Conservation (phyloP, 1,284 basidiomycete species). For the Retiboletus fuscus region DNA sequence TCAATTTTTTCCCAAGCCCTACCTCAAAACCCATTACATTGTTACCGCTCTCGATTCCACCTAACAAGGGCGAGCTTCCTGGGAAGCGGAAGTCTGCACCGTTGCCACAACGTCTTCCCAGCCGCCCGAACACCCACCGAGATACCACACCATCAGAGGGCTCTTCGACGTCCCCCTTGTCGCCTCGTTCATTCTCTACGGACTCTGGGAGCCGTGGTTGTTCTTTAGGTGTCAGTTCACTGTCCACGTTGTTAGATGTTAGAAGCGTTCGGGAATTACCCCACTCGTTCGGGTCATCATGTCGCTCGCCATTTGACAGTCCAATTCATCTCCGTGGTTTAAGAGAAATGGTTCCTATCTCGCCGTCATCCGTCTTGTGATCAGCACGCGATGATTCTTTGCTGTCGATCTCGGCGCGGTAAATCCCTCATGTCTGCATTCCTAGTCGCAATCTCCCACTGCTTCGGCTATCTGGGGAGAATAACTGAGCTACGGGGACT, state of each 20-base stretch:
- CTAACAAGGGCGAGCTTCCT: neutral
- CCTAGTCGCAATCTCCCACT: no score
- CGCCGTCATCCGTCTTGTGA: slow-evolving; percentile 12
- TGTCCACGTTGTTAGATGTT: slow-evolving; percentile 5
- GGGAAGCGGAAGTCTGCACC: slow-evolving; percentile 25
- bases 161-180: slow-evolving; percentile 22
- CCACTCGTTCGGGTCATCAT: slow-evolving; percentile 9
- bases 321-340: slow-evolving; percentile 3
- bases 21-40: slow-evolving; percentile 28
- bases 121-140: slow-evolving; percentile 3
- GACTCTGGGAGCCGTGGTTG: slow-evolving; percentile 11
- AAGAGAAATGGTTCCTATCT: slow-evolving; percentile 1
- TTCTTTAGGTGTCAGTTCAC: slow-evolving; percentile 12
- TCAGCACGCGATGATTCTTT: neutral
- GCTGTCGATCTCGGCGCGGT: no score
- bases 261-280: slow-evolving; percentile 16
- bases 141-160: slow-evolving; percentile 24
- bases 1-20: slow-evolving; percentile 15
- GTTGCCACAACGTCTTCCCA: slow-evolving; percentile 22
- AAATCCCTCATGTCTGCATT: no score
- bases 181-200: slow-evolving; percentile 15
- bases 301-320: slow-evolving; percentile 7
- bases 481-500: no score
- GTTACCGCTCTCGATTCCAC: slow-evolving; percentile 5
- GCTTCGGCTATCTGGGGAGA: no score